These are phyloP conservation scores for Sporothrix pseudoabietina DNA, from an alignment of 2,329 filamentous ascomycete species.

Conservation along the genomic window DNA sequence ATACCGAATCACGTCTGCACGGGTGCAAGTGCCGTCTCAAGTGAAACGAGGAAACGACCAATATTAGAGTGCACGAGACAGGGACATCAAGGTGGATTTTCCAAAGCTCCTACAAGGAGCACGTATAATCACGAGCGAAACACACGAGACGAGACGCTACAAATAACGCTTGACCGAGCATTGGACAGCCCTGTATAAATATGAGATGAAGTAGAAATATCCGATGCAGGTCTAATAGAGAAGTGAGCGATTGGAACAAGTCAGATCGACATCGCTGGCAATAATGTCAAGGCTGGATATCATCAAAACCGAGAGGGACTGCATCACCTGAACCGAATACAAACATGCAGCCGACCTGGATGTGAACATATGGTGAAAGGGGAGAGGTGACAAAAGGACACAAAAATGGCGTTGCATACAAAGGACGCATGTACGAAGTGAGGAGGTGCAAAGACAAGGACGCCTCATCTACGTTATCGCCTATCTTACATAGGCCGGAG, in stretches of 20 bases:
- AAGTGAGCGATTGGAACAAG: background rate
- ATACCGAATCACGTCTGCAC: background rate
- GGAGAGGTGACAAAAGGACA: background rate
- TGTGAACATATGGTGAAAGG: background rate
- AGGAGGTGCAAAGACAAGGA: background rate
- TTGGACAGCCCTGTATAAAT: background rate
- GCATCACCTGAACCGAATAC: background rate
- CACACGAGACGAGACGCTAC: background rate
- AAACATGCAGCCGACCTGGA: background rate
- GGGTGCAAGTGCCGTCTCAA: background rate
- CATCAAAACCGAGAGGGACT: background rate
- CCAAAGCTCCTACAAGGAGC: background rate
- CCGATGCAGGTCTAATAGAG: background rate
- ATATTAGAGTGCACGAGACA: background rate
- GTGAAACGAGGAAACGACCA: background rate
- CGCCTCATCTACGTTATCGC: conserved; percentile 18
- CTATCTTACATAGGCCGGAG: background rate
- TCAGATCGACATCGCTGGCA: background rate
- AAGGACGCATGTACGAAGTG: background rate
- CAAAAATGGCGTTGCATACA: background rate
- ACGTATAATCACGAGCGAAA: background rate
- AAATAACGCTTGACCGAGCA: background rate
- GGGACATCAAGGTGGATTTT: background rate
- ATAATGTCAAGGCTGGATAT: background rate
- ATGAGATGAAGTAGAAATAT: background rate